phyloP scores from a whole-genome alignment of 2,329 filamentous ascomycete genomes.

The Cytospora chrysosperma region DNA sequence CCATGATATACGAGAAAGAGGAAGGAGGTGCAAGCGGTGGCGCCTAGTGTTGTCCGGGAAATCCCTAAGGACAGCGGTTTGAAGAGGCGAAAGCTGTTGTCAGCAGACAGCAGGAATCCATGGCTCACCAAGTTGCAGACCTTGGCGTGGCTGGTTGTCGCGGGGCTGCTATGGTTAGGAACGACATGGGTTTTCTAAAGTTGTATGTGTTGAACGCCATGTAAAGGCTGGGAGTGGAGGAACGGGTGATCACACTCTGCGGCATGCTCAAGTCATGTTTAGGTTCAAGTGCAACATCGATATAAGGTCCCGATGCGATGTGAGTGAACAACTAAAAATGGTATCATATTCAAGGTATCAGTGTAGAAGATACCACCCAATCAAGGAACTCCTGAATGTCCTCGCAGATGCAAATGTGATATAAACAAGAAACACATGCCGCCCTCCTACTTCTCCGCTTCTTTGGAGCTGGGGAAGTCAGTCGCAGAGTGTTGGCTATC shows the following conservation, averaged over 20 bases:
- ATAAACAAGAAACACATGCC: background rate
- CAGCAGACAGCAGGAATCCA: no score
- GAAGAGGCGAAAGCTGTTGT: no score
- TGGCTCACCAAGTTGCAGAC: no score
- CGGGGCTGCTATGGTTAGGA: no score
- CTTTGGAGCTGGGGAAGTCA: constrained; percentile 10
- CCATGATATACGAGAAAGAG: background rate
- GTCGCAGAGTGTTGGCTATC: constrained; percentile 13
- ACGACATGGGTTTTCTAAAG: no score
- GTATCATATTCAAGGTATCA: background rate
- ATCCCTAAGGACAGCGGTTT: background rate
- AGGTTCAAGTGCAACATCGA: background rate
- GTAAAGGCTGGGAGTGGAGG: no score
- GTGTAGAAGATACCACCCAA: background rate
- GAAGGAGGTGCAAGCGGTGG: constrained; percentile 10
- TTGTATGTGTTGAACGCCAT: no score
- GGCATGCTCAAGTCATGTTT: background rate
- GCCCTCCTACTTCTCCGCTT: constrained; percentile 4
- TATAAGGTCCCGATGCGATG: background rate
- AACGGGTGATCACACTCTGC: background rate
- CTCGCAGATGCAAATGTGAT: background rate
- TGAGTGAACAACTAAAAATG: background rate
- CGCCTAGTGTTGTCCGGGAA: background rate
- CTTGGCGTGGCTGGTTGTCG: no score
- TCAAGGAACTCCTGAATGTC: background rate